Base-by-base conservation (phyloP, 495 filamentous ascomycete genomes). In the Saxophila tyrrhenica region DNA sequence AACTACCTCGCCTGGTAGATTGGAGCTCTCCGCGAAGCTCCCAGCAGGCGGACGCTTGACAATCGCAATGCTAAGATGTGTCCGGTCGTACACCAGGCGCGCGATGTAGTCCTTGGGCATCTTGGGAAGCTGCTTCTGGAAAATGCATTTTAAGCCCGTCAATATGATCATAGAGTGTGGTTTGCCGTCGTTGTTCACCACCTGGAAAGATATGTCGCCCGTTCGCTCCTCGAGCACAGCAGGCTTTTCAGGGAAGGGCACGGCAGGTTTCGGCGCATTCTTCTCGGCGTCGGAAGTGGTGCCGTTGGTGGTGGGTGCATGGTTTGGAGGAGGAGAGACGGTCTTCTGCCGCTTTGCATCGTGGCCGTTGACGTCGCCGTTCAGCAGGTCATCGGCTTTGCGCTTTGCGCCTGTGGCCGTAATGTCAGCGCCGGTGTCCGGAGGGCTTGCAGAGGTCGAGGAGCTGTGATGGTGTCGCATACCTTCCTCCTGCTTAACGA, bases 21-120 rank as follows among this genome's bases (percentile, higher is more conserved):
- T 39, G 20, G 54, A 49, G 15, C 23, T 20, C 38, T 52, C 46
- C 25, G 51, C 38, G 32, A 39, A 48, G 47, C 44, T 57, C 8
- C 61, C 48, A 5, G 50, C 13, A 1, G 59, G 39, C 11, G 57
- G 56, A 1, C 42, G 42, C 73, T 96, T 97, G 50, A 98, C 87
- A 61, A 98, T 97, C 22, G 94, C 92, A 61, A 98, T 95, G 3
- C 87, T 94, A 29, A 96, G 67, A 75, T 98, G 92, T 20, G 92
- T 95, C 25, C 92, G 82, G 70, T 98, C 92, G 68, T 98, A 98
- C 25, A 98, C 92, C 8, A 98, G 79, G 22, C 92, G 82, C 19
- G 92, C 92, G 55, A 98, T 97, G 67, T 98, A 98, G 62, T 97
- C 91, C 69, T 95, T 95, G 0, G 92, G 92, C 92, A 98, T 98